These are phyloP conservation scores for Arxiozyma telluris DNA, from an alignment of 1,139 yeast species.

Conservation along the genomic window DNA sequence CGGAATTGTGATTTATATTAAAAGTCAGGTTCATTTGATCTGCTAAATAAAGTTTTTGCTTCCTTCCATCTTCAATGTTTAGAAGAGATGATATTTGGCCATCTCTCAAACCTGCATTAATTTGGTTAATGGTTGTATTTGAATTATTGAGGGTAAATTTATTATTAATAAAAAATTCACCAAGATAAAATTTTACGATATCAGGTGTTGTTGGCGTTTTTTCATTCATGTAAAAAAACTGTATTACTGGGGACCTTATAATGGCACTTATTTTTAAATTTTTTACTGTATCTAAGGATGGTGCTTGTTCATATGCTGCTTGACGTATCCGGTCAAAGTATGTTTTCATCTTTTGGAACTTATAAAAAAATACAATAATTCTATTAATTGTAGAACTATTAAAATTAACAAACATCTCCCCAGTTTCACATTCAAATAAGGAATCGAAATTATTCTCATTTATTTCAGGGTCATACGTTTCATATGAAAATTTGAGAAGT, in stretches of 20 bases:
- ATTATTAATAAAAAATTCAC: constrained; percentile 72
- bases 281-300: constrained; percentile 31
- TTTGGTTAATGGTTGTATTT: constrained; percentile 38
- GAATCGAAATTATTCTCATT: constrained; percentile 45
- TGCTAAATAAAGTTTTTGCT: constrained; percentile 57
- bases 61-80: constrained; percentile 36
- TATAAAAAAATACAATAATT: constrained; percentile 57
- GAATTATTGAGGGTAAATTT: constrained; percentile 36
- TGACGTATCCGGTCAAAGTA: constrained; percentile 82
- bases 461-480: constrained; percentile 60
- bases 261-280: constrained; percentile 66
- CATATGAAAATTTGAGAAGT: constrained; percentile 74
- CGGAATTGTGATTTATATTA: constrained; percentile 47
- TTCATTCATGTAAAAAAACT: constrained; percentile 56
- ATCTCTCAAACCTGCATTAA: constrained; percentile 62
- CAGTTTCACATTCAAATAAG: constrained; percentile 56
- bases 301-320: constrained; percentile 58
- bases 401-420: constrained; percentile 65
- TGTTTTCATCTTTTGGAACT: constrained; percentile 77
- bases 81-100: constrained; percentile 58
- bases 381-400: constrained; percentile 72
- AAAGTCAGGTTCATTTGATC: constrained; percentile 61
- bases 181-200: constrained; percentile 61
- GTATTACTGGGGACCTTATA: constrained; percentile 72
- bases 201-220: constrained; percentile 43